Evolutionary conservation across 2,329 filamentous ascomycete genomes (phyloP), one percentile per base, ranked within the genome.

Genomic region (Lachnellula cervina): DNA sequence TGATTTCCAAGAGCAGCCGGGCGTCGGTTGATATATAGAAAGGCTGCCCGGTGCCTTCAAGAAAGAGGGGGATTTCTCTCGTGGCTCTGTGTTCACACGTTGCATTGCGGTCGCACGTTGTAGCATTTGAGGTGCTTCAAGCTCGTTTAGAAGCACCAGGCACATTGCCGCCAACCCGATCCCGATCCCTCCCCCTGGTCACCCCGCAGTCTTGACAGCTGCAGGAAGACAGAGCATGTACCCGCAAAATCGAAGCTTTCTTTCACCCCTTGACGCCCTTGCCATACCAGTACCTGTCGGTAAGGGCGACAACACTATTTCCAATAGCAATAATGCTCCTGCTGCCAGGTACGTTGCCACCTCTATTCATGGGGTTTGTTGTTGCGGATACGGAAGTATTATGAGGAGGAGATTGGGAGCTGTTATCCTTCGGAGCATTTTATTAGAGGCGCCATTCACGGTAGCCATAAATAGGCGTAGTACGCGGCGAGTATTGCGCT

Each of bases 191-290:
- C 40, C n/a, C 42, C 42, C 42, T 44, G 1, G n/a, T 23, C 19
- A 19, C n/a, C 42, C 42, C 42, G 19, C 42, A 25, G 17, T 44
- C 17, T 21, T 17, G 13, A 16, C 16, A 19, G 16, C 21, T n/a
- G n/a, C 42, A 19, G 42, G 42, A 17, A 17, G 7, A 19, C 42
- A 44, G 17, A 44, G 42, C 16, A 44, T 44, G 42, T 7, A 44
- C 42, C 42, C 19, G 19, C 51, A 32, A 28, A 34, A 53, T 40
- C 51, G 51, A 40, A 16, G 32, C 16, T 43, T 48, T 43, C 51
- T 53, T 21, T 49, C 51, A 11, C 51, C 51, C 23, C 44, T 49
- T 17, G 51, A 53, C 34, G 51, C 51, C 21, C 34, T 50, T 19
- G 48, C 3, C 17, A 50, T 17, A 23, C 23, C 17, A 7, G 49